Evolutionary conservation across 306 rosid species (phyloP).

Genomic region (Lithocarpus polystachyus): DNA sequence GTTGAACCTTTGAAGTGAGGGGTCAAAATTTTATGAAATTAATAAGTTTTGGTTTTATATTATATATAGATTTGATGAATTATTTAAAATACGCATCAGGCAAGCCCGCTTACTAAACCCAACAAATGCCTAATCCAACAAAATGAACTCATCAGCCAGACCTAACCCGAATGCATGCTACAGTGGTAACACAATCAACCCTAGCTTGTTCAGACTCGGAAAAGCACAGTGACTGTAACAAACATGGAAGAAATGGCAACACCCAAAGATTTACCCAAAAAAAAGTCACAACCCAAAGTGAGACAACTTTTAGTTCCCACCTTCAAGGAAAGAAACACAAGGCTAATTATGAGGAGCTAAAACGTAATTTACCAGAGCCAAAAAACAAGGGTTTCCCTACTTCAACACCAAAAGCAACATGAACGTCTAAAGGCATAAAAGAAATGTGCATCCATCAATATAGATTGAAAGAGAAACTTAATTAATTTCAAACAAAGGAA

Average conservation of each 20-base stretch:
- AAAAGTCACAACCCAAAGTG: neutral
- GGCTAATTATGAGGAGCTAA: slow-evolving; percentile 11
- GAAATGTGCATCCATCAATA: neutral
- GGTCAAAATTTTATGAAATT: too few species aligned
- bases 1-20: too few species aligned
- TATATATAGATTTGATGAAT: too few species aligned
- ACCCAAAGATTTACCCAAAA: neutral
- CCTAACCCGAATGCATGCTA: too few species aligned
- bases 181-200: neutral
- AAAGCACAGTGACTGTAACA: neutral
- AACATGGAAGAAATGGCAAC: neutral
- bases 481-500: neutral
- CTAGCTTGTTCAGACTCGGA: neutral
- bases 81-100: too few species aligned
- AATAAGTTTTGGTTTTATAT: too few species aligned
- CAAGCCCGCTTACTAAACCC: too few species aligned
- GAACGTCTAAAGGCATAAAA: neutral
- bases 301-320: neutral
- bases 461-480: neutral
- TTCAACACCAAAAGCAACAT: neutral
- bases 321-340: neutral
- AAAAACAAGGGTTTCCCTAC: neutral
- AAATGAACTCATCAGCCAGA: too few species aligned
- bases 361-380: neutral
- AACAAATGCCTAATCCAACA: too few species aligned